Evolutionary conservation across 1,284 basidiomycete genomes (phyloP).

Genomic region (Ganoderma boninense): DNA sequence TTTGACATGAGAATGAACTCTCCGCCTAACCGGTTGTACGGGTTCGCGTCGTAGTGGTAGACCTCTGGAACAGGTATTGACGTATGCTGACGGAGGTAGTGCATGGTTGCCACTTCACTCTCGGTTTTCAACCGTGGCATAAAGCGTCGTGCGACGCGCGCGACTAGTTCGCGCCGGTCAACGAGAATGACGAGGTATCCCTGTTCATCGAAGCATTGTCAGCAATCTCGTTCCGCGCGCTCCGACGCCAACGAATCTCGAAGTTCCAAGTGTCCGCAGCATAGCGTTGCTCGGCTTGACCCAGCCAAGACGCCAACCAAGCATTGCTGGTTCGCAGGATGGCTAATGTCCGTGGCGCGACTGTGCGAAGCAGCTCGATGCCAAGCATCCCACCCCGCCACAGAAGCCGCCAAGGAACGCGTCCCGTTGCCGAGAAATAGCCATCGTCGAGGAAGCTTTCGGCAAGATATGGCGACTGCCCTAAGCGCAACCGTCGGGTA

Average conservation of each 20-base stretch:
- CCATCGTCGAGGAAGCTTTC: constrained; percentile 6
- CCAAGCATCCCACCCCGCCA: constrained; percentile 1
- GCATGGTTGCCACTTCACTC: constrained; percentile 84
- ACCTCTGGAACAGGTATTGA: constrained; percentile 76
- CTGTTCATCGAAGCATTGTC: constrained; percentile 44
- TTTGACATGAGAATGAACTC: constrained; percentile 88
- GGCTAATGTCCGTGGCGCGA: neutral
- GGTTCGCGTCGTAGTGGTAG: constrained; percentile 80
- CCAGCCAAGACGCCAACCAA: neutral
- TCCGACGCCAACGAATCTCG: constrained; percentile 2
- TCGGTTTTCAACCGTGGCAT: constrained; percentile 86
- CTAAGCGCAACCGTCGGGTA: neutral
- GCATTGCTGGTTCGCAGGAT: neutral
- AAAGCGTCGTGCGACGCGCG: constrained; percentile 80
- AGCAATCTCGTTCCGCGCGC: constrained; percentile 6
- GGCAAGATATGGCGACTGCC: constrained; percentile 9
- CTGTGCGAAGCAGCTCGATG: neutral
- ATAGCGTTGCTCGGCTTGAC: neutral
- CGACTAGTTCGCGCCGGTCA: constrained; percentile 69
- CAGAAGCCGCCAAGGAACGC: constrained; percentile 15
- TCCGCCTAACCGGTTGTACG: constrained; percentile 81
- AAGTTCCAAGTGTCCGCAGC: neutral
- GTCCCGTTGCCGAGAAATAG: neutral
- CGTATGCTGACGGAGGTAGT: constrained; percentile 74
- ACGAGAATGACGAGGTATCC: constrained; percentile 79